Evolutionary conservation across 352 stramenopile genomes (phyloP).

Genomic region (Phytophthora sp.): DNA sequence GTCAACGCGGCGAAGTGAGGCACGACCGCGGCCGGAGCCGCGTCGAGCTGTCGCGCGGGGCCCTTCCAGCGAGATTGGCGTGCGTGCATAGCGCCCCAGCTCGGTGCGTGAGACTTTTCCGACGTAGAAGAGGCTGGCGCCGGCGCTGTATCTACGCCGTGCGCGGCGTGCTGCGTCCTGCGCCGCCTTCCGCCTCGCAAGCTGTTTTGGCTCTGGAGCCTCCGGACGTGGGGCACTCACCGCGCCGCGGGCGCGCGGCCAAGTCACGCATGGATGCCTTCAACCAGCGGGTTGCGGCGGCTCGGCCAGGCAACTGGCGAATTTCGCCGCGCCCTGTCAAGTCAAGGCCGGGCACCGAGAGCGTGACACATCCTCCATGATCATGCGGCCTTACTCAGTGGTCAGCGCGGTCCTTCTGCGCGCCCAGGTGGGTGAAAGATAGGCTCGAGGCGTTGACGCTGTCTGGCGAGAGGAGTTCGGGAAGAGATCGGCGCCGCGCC

Average conservation of each 20-base stretch:
- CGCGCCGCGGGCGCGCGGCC: constrained; percentile 12
- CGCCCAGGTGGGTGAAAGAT: constrained; percentile 30
- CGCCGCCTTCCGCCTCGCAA: constrained; percentile 26
- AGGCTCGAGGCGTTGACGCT: constrained; percentile 24
- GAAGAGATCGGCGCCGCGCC: constrained; percentile 23
- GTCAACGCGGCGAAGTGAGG: constrained; percentile 31
- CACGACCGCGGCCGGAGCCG: constrained; percentile 24
- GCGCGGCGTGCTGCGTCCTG: constrained; percentile 9
- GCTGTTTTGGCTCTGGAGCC: constrained; percentile 29
- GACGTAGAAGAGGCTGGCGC: constrained; percentile 30
- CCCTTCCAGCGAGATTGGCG: constrained; percentile 33
- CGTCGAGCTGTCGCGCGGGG: constrained; percentile 37
- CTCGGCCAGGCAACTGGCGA: constrained; percentile 20
- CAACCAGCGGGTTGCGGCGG: constrained; percentile 10
- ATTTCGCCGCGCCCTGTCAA: constrained; percentile 39
- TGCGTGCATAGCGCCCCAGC: constrained; percentile 13
- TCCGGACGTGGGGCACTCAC: constrained; percentile 27
- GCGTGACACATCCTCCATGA: constrained; percentile 37
- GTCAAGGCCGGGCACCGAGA: constrained; percentile 35
- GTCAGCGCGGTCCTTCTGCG: constrained; percentile 33
- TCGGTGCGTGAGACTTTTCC: constrained; percentile 23
- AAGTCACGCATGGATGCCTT: constrained; percentile 15
- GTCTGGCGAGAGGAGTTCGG: constrained; percentile 9
- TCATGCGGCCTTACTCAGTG: constrained; percentile 20
- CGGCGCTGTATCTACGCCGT: constrained; percentile 29